Percentiles rank a stretch among this genome's conserved stretches.
phyloP scores from a whole-genome alignment of 345 rosid genomes.

The Lagerstroemia speciosa region DNA sequence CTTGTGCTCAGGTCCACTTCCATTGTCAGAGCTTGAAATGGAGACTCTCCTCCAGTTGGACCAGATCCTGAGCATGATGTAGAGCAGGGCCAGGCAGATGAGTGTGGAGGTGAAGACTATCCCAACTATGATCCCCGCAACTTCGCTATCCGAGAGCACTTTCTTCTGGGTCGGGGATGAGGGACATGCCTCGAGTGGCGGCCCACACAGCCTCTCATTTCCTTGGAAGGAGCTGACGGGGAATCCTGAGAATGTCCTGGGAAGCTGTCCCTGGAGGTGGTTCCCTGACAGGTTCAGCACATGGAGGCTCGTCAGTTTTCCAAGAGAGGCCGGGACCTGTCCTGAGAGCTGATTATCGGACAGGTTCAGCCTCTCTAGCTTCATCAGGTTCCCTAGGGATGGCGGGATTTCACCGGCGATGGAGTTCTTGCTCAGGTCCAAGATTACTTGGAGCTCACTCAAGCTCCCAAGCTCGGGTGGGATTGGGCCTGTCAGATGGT shows the following conservation, averaged over 20 bases:
- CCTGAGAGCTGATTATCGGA: slow-evolving; percentile 63
- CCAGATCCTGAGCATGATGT: slow-evolving; percentile 63
- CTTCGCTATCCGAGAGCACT: slow-evolving; percentile 34
- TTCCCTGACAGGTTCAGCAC: slow-evolving; percentile 66
- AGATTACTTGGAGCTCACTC: slow-evolving; percentile 67
- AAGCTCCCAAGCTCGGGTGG: slow-evolving; percentile 64
- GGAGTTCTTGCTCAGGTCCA: slow-evolving; percentile 65
- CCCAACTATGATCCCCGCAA: slow-evolving; percentile 32
- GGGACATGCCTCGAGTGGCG: slow-evolving; percentile 42
- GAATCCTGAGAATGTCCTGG: slow-evolving; percentile 46
- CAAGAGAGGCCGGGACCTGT: slow-evolving; percentile 49
- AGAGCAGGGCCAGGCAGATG: slow-evolving; percentile 53
- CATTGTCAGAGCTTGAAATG: slow-evolving; percentile 25
- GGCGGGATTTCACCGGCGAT: slow-evolving; percentile 55
- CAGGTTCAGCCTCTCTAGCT: slow-evolving; percentile 64
- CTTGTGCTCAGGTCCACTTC: slow-evolving; percentile 22
- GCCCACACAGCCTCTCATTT: slow-evolving; percentile 48
- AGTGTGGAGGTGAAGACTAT: slow-evolving; percentile 51
- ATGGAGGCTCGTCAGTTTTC: slow-evolving; percentile 67
- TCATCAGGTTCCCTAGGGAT: slow-evolving; percentile 51
- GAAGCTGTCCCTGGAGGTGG: slow-evolving; percentile 56
- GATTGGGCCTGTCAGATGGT: slow-evolving; percentile 50
- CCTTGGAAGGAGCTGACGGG: slow-evolving; percentile 45
- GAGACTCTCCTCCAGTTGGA: slow-evolving; percentile 44
- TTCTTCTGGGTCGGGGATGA: slow-evolving; percentile 15